Evolutionary conservation across 2,329 filamentous ascomycete genomes (phyloP).

Genomic region (Epichloe elymi): DNA sequence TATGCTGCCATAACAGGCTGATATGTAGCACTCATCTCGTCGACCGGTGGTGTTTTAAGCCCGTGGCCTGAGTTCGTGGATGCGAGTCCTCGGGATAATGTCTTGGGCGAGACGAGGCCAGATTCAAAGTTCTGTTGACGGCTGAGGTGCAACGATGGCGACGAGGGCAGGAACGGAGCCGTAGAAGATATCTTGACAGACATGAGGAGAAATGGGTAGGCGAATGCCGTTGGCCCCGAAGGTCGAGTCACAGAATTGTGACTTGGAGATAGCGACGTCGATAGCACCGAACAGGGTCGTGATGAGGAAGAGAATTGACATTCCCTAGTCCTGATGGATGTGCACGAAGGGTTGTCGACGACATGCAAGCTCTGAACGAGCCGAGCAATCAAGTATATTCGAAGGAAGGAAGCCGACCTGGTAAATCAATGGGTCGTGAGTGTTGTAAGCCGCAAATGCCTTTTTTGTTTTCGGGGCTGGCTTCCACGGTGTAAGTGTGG

Average conservation of each 20-base stretch:
- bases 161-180: conserved; percentile 10
- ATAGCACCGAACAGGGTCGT: not conserved
- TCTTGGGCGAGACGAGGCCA: conserved; percentile 12
- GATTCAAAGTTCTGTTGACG: conserved; percentile 10
- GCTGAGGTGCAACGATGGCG: conserved; percentile 11
- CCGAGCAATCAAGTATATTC: not conserved
- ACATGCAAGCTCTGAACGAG: not conserved
- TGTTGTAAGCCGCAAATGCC: not conserved
- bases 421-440: not conserved
- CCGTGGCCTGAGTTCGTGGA: conserved; percentile 19
- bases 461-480: not conserved
- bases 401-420: not conserved
- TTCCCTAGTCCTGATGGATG: not conserved
- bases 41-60: conserved; percentile 36
- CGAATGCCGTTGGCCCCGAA: not conserved
- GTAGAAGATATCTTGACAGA: conserved; percentile 14
- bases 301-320: not conserved
- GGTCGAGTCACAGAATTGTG: not conserved
- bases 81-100: conserved; percentile 10
- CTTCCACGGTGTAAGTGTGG: conserved; percentile 3
- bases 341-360: not conserved
- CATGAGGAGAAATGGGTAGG: conserved; percentile 12
- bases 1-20: conserved; percentile 34
- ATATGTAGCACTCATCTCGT: conserved; percentile 41
- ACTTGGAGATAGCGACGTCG: conserved; percentile 7